Base-by-base conservation (phyloP, 2,329 filamentous ascomycete species). In the Lachnellula suecica region DNA sequence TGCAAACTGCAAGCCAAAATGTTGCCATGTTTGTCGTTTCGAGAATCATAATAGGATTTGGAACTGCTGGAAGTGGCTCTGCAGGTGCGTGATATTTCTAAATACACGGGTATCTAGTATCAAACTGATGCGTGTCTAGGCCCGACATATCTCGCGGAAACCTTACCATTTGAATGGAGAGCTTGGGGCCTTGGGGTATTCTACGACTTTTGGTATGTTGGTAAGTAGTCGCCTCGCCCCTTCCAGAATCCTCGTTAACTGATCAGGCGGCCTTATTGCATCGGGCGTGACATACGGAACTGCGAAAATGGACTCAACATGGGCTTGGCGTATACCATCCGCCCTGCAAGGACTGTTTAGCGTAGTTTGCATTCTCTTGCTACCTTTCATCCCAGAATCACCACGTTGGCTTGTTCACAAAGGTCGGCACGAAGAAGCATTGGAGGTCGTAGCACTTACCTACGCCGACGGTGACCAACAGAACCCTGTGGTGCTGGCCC, bases 321-420 rank as follows among this genome's bases (percentile, higher is more conserved):
- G 67, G 68, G 61, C 67, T 3, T 71, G 70, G 69, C 56, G 69
- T 15, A 35, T 69, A 13, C 69, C 70, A 3, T 66, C 64, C 8
- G 50, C 47, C 48, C 66, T 56, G 15, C 58, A 61, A 56, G 56
- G 54, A 59, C 65, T 60, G 40, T 68, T 49, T 59, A 67, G 56
- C 27, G 35, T 59, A 10, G 40, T 59, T 10, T 58, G 50, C 22
- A 58, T 58, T 27, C 15, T 47, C 2, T 43, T 61, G n/a, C 31
- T 59, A 7, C 56, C 68, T 20, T 63, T 66, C 41, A 59, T 69
- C 20, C 68, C 68, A 17, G 83, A 86, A 60, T 82, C 77, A 3
- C 83, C 83, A 1, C 70, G 82, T 49, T 85, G 81, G 82, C 71
- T 85, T 22, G 79, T 82, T 49, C 74, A 75, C 49, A 73, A 79